Percentiles rank a stretch among this genome's conserved stretches.
Conservation (phyloP, 768 basidiomycete species). For the Lactifluus hygrophoroides region DNA sequence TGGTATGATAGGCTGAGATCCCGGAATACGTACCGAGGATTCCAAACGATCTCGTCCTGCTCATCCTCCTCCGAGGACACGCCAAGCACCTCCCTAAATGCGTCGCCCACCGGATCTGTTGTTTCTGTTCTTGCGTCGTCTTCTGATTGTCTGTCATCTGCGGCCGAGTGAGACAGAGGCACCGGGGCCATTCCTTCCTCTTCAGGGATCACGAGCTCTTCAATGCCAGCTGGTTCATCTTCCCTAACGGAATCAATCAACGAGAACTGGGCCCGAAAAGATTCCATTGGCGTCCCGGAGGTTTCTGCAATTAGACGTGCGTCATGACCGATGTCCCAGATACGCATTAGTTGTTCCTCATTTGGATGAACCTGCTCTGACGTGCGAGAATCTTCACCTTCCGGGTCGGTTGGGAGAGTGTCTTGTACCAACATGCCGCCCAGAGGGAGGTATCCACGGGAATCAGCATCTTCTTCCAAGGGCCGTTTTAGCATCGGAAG, state of each 20-base stretch:
- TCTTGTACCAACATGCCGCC: conserved; percentile 44
- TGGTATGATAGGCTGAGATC: no score
- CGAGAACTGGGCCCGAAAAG: conserved; percentile 13
- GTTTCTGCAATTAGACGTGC: conserved; percentile 41
- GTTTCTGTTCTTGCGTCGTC: conserved; percentile 60
- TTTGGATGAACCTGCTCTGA: conserved; percentile 68
- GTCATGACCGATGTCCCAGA: conserved; percentile 75
- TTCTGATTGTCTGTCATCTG: conserved; percentile 24
- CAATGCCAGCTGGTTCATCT: background rate
- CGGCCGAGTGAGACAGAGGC: conserved; percentile 12
- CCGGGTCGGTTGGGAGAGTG: conserved; percentile 1
- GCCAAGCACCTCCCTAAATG: conserved; percentile 44
- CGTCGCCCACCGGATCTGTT: conserved; percentile 68
- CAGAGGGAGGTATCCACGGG: conserved; percentile 82
- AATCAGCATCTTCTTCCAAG: conserved; percentile 86
- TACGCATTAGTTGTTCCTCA: conserved; percentile 91
- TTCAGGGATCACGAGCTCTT: background rate
- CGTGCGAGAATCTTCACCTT: conserved; percentile 5
- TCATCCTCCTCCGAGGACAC: conserved; percentile 39
- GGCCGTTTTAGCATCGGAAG: conserved; percentile 51
- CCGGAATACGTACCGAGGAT: conserved; percentile 42
- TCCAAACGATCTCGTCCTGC: conserved; percentile 71
- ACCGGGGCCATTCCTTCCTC: background rate
- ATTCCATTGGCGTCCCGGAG: conserved; percentile 6
- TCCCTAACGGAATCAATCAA: conserved; percentile 13